Conservation (phyloP, 1,284 basidiomycete species). For the Irpex sp. region DNA sequence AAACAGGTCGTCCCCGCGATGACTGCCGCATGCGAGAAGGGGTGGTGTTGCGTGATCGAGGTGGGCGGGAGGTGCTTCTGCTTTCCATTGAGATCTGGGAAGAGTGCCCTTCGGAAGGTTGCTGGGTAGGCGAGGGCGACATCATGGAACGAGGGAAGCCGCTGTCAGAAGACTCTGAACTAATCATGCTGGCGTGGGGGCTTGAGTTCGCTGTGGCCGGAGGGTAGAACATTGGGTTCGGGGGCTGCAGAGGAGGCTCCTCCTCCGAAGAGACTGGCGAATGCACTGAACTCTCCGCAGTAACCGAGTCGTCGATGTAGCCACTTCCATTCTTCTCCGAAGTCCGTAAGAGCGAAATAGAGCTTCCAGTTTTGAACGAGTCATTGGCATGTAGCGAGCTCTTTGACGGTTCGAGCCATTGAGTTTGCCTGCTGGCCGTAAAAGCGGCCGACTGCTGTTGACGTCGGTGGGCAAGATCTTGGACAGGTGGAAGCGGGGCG, state of each 20-base stretch:
- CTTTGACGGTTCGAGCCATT: slow-evolving; percentile 18
- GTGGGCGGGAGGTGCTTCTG: not conserved
- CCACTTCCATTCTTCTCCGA: slow-evolving; percentile 21
- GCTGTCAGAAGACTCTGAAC: slow-evolving; percentile 15
- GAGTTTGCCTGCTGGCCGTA: slow-evolving; percentile 15
- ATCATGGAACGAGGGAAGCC: slow-evolving; percentile 3
- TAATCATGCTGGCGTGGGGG: slow-evolving; percentile 17
- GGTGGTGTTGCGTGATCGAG: slow-evolving; percentile 6
- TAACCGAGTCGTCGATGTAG: slow-evolving; percentile 21
- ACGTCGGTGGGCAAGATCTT: slow-evolving; percentile 54
- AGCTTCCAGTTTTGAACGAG: slow-evolving; percentile 20
- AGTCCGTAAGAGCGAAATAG: slow-evolving; percentile 23
- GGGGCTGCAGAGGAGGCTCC: slow-evolving; percentile 17
- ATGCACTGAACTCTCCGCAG: slow-evolving; percentile 21
- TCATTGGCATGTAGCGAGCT: slow-evolving; percentile 10
- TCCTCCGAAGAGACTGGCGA: slow-evolving; percentile 17
- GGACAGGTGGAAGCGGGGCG: slow-evolving; percentile 50
- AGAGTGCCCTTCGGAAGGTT: slow-evolving; percentile 7
- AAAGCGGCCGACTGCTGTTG: slow-evolving; percentile 37
- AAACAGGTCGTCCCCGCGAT: slow-evolving; percentile 28
- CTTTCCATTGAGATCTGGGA: not conserved
- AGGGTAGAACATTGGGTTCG: slow-evolving; percentile 24
- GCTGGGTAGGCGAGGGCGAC: not conserved
- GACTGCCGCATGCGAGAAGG: slow-evolving; percentile 1
- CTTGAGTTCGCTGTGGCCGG: slow-evolving; percentile 3